phyloP scores from a whole-genome alignment of 2,329 filamentous ascomycete species.

The Pochonia chlamydosporia region DNA sequence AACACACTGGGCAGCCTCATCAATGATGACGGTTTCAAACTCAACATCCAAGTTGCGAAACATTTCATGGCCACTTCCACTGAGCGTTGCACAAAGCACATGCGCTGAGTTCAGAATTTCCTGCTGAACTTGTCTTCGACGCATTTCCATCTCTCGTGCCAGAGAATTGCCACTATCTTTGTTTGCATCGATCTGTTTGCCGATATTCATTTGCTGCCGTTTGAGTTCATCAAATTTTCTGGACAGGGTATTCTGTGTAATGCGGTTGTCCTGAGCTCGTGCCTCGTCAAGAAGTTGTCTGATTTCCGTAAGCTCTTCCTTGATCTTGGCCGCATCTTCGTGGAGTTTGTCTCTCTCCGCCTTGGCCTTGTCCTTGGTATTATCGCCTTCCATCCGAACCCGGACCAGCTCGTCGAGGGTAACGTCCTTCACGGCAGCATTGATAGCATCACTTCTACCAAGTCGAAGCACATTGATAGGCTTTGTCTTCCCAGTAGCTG shows the following conservation, averaged over 20 bases:
- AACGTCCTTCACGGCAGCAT: conserved; percentile 80
- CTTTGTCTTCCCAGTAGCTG: conserved; percentile 62
- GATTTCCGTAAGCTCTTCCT: conserved; percentile 66
- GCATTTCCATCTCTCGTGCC: conserved; percentile 79
- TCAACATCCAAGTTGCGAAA: conserved; percentile 92
- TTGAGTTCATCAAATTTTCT: conserved; percentile 75
- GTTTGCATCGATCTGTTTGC: conserved; percentile 77
- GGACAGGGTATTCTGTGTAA: conserved; percentile 51
- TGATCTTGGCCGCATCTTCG: conserved; percentile 63
- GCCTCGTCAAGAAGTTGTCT: conserved; percentile 66
- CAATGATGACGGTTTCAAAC: conserved; percentile 97
- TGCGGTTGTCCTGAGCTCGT: conserved; percentile 47
- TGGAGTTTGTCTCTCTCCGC: conserved; percentile 55
- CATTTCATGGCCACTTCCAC: conserved; percentile 94
- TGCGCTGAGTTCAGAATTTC: conserved; percentile 86
- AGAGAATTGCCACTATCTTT: conserved; percentile 81
- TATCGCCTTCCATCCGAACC: conserved; percentile 58
- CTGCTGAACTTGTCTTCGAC: conserved; percentile 78
- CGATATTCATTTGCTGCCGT: conserved; percentile 65
- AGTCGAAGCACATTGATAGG: conserved; percentile 85
- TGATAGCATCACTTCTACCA: conserved; percentile 88
- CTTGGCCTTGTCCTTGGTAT: conserved; percentile 51
- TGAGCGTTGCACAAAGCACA: conserved; percentile 90
- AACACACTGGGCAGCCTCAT: conserved; percentile 96
- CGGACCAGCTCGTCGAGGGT: conserved; percentile 90